These are phyloP conservation scores for Daldinia caldariorum DNA, from an alignment of 495 filamentous ascomycete genomes.

Conservation along the genomic window DNA sequence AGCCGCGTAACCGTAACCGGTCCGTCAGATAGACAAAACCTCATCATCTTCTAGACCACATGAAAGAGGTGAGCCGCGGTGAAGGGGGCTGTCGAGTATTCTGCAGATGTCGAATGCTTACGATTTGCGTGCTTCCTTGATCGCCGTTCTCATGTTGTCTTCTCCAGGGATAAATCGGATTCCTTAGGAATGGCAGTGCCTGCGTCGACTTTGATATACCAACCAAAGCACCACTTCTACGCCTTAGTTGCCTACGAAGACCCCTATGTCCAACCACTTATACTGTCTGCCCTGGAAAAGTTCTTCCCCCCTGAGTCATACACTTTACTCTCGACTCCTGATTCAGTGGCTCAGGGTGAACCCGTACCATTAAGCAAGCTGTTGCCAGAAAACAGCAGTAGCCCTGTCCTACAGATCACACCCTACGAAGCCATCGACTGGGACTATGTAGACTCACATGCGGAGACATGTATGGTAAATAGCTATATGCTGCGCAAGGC, in stretches of 20 bases:
- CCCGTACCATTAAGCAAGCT: constrained; percentile 47
- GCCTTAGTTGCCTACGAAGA: constrained; percentile 86
- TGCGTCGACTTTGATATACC: constrained; percentile 40
- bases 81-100: constrained; percentile 34
- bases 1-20: constrained; percentile 21
- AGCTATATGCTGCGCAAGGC: constrained; percentile 96
- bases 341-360: constrained; percentile 23
- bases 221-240: constrained; percentile 63
- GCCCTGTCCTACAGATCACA: constrained; percentile 76
- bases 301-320: constrained; percentile 62
- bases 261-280: constrained; percentile 82
- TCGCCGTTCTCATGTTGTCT: constrained; percentile 38
- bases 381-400: constrained; percentile 51
- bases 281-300: constrained; percentile 73
- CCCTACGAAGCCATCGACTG: constrained; percentile 90
- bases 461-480: constrained; percentile 71
- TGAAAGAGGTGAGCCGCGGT: constrained; percentile 43
- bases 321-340: constrained; percentile 46
- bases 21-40: constrained; percentile 38
- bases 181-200: constrained; percentile 29
- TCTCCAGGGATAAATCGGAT: constrained; percentile 36
- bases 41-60: constrained; percentile 35
- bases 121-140: constrained; percentile 13
- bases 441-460: constrained; percentile 69
- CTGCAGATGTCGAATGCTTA: constrained; percentile 26